Evolutionary conservation across 2,329 filamentous ascomycete species (phyloP).

Genomic region (Canariomyces notabilis): DNA sequence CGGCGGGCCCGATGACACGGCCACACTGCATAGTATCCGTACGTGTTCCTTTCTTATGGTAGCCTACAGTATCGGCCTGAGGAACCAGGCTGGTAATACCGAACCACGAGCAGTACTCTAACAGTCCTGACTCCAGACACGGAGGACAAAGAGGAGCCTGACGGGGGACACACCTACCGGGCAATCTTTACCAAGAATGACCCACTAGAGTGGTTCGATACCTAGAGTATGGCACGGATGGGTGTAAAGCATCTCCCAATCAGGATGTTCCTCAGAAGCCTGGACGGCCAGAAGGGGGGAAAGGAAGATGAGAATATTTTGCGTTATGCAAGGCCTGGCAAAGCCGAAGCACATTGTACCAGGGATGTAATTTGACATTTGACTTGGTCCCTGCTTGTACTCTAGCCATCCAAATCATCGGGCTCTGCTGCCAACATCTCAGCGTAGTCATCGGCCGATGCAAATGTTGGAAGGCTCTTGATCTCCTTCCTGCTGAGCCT

Average conservation of each 20-base stretch:
- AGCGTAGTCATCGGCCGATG: conserved; percentile 89
- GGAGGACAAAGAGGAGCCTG: conserved; percentile 39
- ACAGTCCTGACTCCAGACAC: conserved; percentile 27
- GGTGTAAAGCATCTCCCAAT: background rate
- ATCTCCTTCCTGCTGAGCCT: conserved; percentile 74
- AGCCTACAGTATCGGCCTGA: too few species aligned
- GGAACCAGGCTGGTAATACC: background rate
- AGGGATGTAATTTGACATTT: background rate
- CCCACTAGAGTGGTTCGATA: conserved; percentile 51
- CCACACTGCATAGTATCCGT: conserved; percentile 42
- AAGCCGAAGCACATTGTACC: background rate
- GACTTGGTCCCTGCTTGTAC: background rate
- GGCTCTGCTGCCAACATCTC: conserved; percentile 64
- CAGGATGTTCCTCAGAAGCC: background rate
- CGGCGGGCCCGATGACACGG: conserved; percentile 36
- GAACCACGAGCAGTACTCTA: background rate
- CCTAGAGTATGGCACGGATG: conserved; percentile 24
- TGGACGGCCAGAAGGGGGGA: background rate
- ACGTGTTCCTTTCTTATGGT: too few species aligned
- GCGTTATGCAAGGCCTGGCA: background rate
- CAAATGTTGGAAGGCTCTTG: conserved; percentile 87
- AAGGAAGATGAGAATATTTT: background rate
- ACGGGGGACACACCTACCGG: conserved; percentile 40
- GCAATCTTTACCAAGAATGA: conserved; percentile 45
- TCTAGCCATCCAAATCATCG: conserved; percentile 48